Conservation (phyloP, 768 basidiomycete genomes). For the Serendipita vermifera region DNA sequence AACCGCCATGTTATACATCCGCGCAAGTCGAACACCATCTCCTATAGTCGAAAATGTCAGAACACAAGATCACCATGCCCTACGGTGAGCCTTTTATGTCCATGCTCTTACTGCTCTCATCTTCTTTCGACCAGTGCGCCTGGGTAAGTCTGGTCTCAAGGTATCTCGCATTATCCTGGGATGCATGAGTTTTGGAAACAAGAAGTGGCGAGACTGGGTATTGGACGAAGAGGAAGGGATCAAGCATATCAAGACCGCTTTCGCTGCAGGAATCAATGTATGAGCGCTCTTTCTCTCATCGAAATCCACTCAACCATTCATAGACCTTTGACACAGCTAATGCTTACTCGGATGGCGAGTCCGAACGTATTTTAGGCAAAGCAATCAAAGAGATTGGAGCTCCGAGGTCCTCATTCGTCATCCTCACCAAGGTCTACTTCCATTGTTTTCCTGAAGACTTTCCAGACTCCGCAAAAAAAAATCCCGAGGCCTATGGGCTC, state of each 20-base stretch:
- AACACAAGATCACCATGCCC: no score
- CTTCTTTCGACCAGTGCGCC: no score
- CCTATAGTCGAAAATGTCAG: no score
- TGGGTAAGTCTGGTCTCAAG: slow-evolving; percentile 25
- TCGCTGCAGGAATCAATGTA: slow-evolving; percentile 20
- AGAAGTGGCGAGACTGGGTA: slow-evolving; percentile 26
- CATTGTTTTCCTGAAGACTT: slow-evolving; percentile 2
- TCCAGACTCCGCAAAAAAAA: background rate
- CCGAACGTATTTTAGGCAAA: slow-evolving; percentile 27
- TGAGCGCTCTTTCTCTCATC: background rate
- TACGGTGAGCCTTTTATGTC: no score
- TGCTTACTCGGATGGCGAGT: slow-evolving; percentile 26
- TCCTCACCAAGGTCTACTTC: slow-evolving; percentile 22
- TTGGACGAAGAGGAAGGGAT: slow-evolving; percentile 37
- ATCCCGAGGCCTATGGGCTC: slow-evolving; percentile 6
- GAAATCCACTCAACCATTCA: background rate
- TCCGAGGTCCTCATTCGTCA: slow-evolving; percentile 18
- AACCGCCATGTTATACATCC: no score
- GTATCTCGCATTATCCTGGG: slow-evolving; percentile 33
- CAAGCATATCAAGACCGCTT: slow-evolving; percentile 41
- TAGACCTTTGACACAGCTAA: slow-evolving; percentile 31
- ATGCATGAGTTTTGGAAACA: slow-evolving; percentile 23
- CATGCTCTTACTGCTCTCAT: no score
- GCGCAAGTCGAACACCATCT: no score
- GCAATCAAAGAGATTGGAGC: slow-evolving; percentile 26